Percentiles rank a stretch among this genome's conserved stretches.
Conservation (phyloP, 257 asterid species). For the Solanum microdontum region DNA sequence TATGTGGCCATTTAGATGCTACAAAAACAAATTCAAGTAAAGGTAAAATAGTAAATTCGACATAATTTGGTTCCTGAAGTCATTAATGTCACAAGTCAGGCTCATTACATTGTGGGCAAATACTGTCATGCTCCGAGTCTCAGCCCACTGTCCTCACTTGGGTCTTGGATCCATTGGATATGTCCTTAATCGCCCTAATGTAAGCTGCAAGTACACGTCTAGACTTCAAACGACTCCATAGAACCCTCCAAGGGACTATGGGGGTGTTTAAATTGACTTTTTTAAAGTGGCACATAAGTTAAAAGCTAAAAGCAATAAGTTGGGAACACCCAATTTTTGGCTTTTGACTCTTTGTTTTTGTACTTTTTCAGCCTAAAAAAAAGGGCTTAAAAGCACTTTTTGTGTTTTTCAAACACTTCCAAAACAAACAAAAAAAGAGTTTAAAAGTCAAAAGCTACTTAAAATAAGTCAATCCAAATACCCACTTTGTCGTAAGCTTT, state of each 20-base stretch:
- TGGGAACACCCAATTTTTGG: neutral
- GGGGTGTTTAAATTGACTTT: neutral
- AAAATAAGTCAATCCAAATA: neutral
- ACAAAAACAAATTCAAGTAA: neutral
- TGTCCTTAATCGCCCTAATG: neutral
- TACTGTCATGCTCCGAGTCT: neutral
- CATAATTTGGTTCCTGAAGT: neutral
- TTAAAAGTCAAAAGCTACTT: neutral
- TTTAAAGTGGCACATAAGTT: neutral
- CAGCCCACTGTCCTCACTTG: neutral
- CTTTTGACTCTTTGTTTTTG: neutral
- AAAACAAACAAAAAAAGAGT: neutral
- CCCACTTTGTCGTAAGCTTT: neutral
- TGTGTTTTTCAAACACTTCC: neutral
- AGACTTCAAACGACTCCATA: neutral
- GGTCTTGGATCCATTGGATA: neutral
- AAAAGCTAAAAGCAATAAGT: neutral
- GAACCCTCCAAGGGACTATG: neutral
- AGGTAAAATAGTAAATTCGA: neutral
- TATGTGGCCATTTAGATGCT: neutral
- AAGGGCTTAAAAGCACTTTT: neutral
- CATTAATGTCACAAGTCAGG: neutral
- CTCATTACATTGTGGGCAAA: neutral
- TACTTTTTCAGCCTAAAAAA: neutral
- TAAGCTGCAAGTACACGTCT: neutral